phyloP scores from a whole-genome alignment of 2,329 filamentous ascomycete species.

The Aspergillus latus region DNA sequence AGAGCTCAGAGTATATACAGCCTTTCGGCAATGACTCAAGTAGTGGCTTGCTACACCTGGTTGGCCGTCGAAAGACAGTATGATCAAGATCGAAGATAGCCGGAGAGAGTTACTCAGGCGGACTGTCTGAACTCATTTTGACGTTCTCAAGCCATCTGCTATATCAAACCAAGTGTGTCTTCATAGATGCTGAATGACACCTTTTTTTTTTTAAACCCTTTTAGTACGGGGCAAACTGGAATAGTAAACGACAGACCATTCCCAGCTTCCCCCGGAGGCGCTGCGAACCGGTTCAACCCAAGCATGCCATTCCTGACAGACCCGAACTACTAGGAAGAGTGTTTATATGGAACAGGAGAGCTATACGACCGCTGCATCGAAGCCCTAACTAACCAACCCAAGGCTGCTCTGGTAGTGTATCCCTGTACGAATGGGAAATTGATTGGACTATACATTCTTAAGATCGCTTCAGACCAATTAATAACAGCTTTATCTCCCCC shows the following conservation, averaged over 20 bases:
- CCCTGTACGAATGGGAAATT: constrained; percentile 76
- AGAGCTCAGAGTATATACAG: constrained; percentile 45
- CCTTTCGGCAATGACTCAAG: constrained; percentile 74
- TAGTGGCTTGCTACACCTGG: constrained; percentile 70
- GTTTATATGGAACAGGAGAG: constrained; percentile 81
- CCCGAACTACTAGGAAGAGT: constrained; percentile 96
- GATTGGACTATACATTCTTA: constrained; percentile 6
- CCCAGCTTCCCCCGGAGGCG: constrained; percentile 3
- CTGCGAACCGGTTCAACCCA: constrained; percentile 40
- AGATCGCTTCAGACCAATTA: constrained; percentile 2
- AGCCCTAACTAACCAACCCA: constrained; percentile 3
- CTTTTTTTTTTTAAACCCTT: too few species aligned
- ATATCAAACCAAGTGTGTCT: constrained; percentile 77
- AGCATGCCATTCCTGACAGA: constrained; percentile 82
- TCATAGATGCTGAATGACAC: constrained; percentile 84
- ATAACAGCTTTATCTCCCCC: constrained; percentile 79
- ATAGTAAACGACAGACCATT: not conserved
- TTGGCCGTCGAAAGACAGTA: constrained; percentile 65
- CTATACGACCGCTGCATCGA: not conserved
- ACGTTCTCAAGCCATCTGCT: constrained; percentile 64
- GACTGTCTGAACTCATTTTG: not conserved
- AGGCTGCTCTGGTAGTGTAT: constrained; percentile 81
- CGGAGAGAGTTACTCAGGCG: constrained; percentile 44
- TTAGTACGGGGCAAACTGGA: constrained; percentile 58
- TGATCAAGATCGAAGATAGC: constrained; percentile 73